Percentiles rank a stretch among this genome's conserved stretches.
Conservation (phyloP, 208 protist genomes). For the Zelonia costaricensis region DNA sequence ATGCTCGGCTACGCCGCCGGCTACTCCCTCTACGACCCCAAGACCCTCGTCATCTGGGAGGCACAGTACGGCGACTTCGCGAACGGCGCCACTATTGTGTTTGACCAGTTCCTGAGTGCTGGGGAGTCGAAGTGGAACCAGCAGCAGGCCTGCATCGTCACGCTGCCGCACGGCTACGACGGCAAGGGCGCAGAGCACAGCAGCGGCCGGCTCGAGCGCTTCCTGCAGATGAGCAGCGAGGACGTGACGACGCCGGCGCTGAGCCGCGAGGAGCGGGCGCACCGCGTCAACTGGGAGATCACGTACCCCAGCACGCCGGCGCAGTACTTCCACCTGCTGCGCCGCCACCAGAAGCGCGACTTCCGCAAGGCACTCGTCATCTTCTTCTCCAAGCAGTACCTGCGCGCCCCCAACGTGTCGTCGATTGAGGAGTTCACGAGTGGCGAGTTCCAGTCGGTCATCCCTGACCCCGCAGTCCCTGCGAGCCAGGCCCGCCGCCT, state of each 20-base stretch:
- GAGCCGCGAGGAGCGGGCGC: conserved; percentile 58
- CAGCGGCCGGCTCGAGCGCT: conserved; percentile 97
- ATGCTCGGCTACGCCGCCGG: conserved; percentile 97
- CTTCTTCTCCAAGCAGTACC: conserved; percentile 92
- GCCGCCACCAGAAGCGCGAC: conserved; percentile 96
- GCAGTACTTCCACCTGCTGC: conserved; percentile 99
- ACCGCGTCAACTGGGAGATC: conserved; percentile 92
- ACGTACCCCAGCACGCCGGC: conserved; percentile 95
- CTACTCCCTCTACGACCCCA: conserved; percentile 95
- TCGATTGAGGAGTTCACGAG: conserved; percentile 52
- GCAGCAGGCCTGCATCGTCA: conserved; percentile 94
- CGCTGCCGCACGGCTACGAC: conserved; percentile 99
- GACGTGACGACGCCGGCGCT: conserved; percentile 80
- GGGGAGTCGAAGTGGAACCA: conserved; percentile 98
- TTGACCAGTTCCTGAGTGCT: conserved; percentile 96
- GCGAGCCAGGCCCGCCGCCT: conserved; percentile 82
- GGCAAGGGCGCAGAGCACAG: conserved; percentile 98
- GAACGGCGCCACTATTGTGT: conserved; percentile 98
- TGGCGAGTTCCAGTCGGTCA: conserved; percentile 78
- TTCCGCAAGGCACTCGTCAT: conserved; percentile 99
- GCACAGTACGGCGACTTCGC: conserved; percentile 99
- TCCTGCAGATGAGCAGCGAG: conserved; percentile 96
- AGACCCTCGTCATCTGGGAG: conserved; percentile 98
- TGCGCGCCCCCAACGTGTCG: conserved; percentile 89
- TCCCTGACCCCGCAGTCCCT: conserved; percentile 69